A percentile compares a stretch with the other conserved stretches of the same genome.
Conservation (phyloP, 371 early-diverging fungal genomes). For the Umbelopsis sp. region DNA sequence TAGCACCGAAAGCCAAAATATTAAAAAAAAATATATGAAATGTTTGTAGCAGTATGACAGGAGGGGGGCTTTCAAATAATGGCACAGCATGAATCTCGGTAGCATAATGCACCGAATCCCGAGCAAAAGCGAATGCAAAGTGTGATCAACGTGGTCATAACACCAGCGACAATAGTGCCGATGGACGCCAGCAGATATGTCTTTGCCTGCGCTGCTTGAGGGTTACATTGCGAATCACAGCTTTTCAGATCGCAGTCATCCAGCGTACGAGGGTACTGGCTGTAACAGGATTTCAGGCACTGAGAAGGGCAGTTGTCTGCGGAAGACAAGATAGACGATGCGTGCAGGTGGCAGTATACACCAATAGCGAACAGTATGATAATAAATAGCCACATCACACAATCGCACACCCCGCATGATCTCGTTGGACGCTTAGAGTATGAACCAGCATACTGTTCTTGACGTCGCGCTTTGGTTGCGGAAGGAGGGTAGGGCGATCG, state of each 20-base stretch:
- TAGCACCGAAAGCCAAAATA: no score
- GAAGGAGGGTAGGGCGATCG: not conserved
- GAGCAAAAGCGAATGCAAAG: slow-evolving; percentile 1
- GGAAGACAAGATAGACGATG: not conserved
- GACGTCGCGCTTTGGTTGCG: not conserved
- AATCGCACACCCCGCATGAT: not conserved
- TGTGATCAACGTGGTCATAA: not conserved
- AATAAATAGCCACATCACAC: not conserved
- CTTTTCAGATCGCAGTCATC: not conserved
- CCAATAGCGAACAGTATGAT: not conserved
- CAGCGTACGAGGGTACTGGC: slow-evolving; percentile 4
- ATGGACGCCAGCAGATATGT: not conserved
- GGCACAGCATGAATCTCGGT: slow-evolving; percentile 6
- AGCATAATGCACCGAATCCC: not conserved
- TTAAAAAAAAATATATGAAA: no score
- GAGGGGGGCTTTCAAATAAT: not conserved
- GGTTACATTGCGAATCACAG: slow-evolving; percentile 9
- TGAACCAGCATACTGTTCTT: slow-evolving; percentile 14
- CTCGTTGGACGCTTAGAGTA: not conserved
- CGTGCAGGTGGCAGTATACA: slow-evolving; percentile 1
- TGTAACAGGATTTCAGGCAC: not conserved
- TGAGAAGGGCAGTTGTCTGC: not conserved
- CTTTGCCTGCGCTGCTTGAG: slow-evolving; percentile 9
- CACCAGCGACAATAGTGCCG: not conserved
- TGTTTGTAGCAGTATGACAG: no score